phyloP scores from a whole-genome alignment of 2,329 filamentous ascomycete species.

The Cladophialophora yegresii region DNA sequence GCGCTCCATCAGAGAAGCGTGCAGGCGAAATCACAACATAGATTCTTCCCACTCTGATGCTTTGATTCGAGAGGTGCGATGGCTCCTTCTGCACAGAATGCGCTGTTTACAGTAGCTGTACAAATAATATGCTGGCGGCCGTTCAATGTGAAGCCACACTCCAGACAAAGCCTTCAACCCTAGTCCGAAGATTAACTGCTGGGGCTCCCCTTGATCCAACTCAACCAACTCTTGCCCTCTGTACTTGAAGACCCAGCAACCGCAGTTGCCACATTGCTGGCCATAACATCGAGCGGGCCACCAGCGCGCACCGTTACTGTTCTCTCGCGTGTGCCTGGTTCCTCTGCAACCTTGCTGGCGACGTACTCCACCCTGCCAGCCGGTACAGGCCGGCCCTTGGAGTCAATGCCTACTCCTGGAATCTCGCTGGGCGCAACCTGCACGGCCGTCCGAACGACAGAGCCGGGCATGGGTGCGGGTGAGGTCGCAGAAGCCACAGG shows the following conservation, averaged over 20 bases:
- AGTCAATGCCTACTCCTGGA: conserved; percentile 35
- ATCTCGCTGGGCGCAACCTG: conserved; percentile 24
- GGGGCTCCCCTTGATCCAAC: conserved; percentile 27
- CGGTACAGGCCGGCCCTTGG: conserved; percentile 36
- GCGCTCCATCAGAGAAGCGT: background rate
- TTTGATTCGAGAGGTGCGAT: background rate
- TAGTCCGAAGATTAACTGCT: conserved; percentile 5
- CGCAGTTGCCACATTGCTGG: conserved; percentile 28
- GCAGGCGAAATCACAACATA: background rate
- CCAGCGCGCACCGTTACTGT: conserved; percentile 17
- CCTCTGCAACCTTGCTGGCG: conserved; percentile 16
- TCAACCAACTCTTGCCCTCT: conserved; percentile 23
- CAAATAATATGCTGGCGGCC: conserved; percentile 10
- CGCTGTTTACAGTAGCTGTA: conserved; percentile 8
- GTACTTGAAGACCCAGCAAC: conserved; percentile 19
- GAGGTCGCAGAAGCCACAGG: conserved; percentile 8
- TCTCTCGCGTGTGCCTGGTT: conserved; percentile 16
- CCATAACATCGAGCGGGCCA: conserved; percentile 32
- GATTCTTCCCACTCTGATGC: background rate
- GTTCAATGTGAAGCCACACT: background rate
- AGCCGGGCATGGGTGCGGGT: conserved; percentile 9
- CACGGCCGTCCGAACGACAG: conserved; percentile 2
- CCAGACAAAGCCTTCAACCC: background rate
- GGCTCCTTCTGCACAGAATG: background rate
- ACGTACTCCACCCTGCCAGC: conserved; percentile 31